Base-by-base conservation (phyloP, 306 rosid genomes). In the Cicer bijugum region DNA sequence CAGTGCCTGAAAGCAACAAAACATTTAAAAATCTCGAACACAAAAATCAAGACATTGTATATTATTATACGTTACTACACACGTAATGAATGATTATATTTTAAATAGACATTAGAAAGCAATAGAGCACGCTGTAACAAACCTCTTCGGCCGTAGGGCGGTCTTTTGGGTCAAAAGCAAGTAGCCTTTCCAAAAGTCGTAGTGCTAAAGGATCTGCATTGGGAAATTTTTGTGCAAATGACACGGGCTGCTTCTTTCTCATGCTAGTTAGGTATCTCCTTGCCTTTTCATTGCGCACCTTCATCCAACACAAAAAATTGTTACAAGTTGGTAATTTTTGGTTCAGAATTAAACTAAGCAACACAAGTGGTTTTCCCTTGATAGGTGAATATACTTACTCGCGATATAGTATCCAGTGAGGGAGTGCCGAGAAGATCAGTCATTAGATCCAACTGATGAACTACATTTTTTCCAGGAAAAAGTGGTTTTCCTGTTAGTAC, bases 71-170 rank as follows among this genome's bases (percentile, higher is more conserved):
- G 75, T 63, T 14, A 12, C 42, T 14, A 66, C 19, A 66, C 59
- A 44, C n/a, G 11, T 71, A 46, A 76, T 23, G 39, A 72, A 76
- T 45, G 67, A 77, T 58, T 12, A 56, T 20, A 63, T 15, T 28
- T 10, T 12, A 40, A 58, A 47, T 58, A 40, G 37, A 48, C 67
- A 7, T 50, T 62, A 12, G 10, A 63, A 69, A 38, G 39, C 16
- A 39, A 12, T 33, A 55, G 17, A 17, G 75, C 57, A 53, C 17
- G 52, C 47, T 4, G 37, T 47, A 58, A 79, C 89, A 79, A 60
- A 93, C 98, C 98, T 91, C 95, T 85, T 85, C 94, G 11, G 98
- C 98, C 68, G 98, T 93, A 52, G 96, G 98, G 43, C 98, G 88
- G 74, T 93, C 97, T 85, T 93, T 93, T 3, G 98, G 98, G 78